Evolutionary conservation across 2,329 filamentous ascomycete genomes (phyloP), one percentile per base, ranked within the genome.

Genomic region (Bimuria novae-zelandiae): DNA sequence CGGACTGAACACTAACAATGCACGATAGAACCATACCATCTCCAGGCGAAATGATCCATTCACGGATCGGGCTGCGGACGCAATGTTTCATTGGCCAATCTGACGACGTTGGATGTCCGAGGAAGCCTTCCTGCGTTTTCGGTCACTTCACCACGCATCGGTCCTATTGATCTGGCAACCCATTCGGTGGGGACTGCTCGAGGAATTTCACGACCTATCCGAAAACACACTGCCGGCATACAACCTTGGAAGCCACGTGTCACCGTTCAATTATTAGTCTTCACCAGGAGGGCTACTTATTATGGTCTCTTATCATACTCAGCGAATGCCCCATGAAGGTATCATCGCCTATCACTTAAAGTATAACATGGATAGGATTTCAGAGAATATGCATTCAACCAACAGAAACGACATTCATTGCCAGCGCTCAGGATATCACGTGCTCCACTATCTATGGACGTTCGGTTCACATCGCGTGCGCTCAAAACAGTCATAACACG

Each of bases 341-440:
- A 11, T 17, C 8, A 2, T 25, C 5, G 12, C 22, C 19, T 39
- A 21, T 39, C 11, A 2, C 25, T 30, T 8, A 16, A 19, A 16
- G 3, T n/a, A 36, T 7, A 8, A 6, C 7, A 36, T 17, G n/a
- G 17, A 36, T 36, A 16, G 5, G 16, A 36, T 7, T 12, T 4
- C 14, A n/a, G 12, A 36, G 16, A 4, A 16, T n/a, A n/a, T 17
- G 12, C 30, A 8, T 27, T 35, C 50, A 21, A 32, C 46, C 33
- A 47, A 50, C 50, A 51, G 33, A 59, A 49, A 50, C 51, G 39
- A 50, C 11, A 40, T 56, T 54, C 23, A 59, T 59, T 59, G 51
- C 37, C 48, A 50, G 32, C n/a, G n/a, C 42, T 52, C 47, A 51
- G 42, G 44, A 54, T 54, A 54, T 52, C 49, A 47, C 33, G 21